Conservation (phyloP, 139 green algal genomes). For the Coelastrella sp. region DNA sequence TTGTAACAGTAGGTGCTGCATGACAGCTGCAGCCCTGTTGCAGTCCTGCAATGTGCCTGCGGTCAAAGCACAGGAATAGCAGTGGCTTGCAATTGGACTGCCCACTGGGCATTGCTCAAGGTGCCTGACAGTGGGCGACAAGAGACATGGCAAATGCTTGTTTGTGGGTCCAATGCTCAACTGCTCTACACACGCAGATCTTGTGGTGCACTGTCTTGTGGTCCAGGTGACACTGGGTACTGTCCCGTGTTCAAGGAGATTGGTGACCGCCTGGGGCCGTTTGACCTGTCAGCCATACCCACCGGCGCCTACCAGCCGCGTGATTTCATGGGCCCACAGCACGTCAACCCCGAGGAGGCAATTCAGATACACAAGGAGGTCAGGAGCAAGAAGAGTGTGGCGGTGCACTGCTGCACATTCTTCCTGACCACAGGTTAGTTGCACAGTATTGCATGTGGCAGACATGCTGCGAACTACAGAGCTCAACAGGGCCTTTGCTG, state of each 20-base stretch:
- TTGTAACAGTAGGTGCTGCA: too few relatives aligned
- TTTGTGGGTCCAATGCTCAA: background rate
- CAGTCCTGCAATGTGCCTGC: background rate
- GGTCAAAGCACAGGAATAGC: too few relatives aligned
- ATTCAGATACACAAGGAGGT: conserved; percentile 79
- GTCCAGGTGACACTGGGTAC: conserved; percentile 81
- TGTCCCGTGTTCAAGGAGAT: conserved; percentile 78
- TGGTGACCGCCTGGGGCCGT: conserved; percentile 67
- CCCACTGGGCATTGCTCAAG: background rate
- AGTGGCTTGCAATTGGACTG: too few relatives aligned
- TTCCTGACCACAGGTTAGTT: conserved; percentile 55
- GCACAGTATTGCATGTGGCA: background rate
- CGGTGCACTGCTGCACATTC: conserved; percentile 83
- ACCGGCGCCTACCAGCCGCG: conserved; percentile 60
- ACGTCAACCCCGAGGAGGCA: conserved; percentile 76
- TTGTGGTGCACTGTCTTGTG: background rate
- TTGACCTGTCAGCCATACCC: conserved; percentile 74
- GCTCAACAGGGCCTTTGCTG: background rate
- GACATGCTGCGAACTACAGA: background rate
- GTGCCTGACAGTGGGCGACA: background rate
- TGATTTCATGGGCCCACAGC: conserved; percentile 70
- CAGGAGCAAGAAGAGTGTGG: conserved; percentile 53
- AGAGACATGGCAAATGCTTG: background rate
- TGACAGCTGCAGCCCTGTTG: background rate
- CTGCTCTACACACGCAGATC: background rate